Evolutionary conservation across 495 filamentous ascomycete species (phyloP).

Genomic region (Xanthoparmelia taractica): DNA sequence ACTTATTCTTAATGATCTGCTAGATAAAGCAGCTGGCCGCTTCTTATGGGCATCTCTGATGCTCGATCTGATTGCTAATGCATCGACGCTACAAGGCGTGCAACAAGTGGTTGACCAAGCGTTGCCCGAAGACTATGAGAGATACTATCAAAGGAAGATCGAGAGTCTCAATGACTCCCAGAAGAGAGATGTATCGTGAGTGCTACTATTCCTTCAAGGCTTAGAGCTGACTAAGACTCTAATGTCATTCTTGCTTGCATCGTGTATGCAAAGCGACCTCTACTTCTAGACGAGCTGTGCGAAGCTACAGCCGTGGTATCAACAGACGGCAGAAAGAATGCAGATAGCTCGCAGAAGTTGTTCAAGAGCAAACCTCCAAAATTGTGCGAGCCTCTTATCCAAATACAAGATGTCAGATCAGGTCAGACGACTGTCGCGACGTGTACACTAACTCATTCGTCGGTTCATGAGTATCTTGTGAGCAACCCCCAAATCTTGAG

Average conservation of each 20-base stretch:
- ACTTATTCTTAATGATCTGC: slow-evolving; percentile 5
- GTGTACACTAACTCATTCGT: slow-evolving; percentile 10
- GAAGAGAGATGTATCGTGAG: slow-evolving; percentile 2
- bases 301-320: slow-evolving; percentile 6
- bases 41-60: slow-evolving; percentile 24
- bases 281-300: slow-evolving; percentile 12
- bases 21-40: slow-evolving; percentile 12
- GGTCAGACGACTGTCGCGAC: neutral
- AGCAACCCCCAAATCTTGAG: slow-evolving; percentile 1
- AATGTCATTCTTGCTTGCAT: slow-evolving; percentile 10
- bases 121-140: slow-evolving; percentile 17
- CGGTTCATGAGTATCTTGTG: neutral
- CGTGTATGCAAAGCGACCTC: slow-evolving; percentile 10
- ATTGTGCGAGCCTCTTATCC: slow-evolving; percentile 11
- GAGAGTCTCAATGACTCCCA: neutral
- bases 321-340: slow-evolving; percentile 1
- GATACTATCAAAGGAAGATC: slow-evolving; percentile 7
- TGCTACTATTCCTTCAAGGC: neutral
- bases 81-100: slow-evolving; percentile 15
- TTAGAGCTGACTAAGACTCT: neutral
- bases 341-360: slow-evolving; percentile 11
- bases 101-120: slow-evolving; percentile 19
- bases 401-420: slow-evolving; percentile 9
- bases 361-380: slow-evolving; percentile 9
- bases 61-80: slow-evolving; percentile 16